These are phyloP conservation scores for Chrysoporthe austroafricana DNA, from an alignment of 2,329 filamentous ascomycete species.

Conservation along the genomic window DNA sequence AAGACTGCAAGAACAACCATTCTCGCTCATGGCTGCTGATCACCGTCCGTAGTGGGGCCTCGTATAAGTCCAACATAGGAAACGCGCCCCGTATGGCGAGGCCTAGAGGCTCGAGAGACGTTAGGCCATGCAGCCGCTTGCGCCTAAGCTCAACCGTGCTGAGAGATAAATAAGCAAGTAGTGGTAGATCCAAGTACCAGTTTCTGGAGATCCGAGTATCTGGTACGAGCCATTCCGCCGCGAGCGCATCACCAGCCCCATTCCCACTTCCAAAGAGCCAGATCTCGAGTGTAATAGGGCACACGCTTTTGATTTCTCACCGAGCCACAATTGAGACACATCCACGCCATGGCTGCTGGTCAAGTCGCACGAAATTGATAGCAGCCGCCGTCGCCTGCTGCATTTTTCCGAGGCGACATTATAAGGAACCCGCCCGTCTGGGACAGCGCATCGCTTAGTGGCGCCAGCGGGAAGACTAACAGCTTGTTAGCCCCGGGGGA, in stretches of 20 bases:
- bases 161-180: neutral
- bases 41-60: slow-evolving; percentile 2
- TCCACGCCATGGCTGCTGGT: neutral
- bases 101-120: slow-evolving; percentile 9
- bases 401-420: neutral
- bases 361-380: neutral
- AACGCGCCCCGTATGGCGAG: slow-evolving; percentile 4
- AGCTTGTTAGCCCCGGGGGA: slow-evolving; percentile 6
- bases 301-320: neutral
- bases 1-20: neutral
- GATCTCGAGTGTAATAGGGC: neutral
- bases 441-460: neutral
- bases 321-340: neutral
- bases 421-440: neutral
- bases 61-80: slow-evolving; percentile 9
- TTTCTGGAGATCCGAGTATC: neutral
- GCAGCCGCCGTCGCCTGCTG: neutral
- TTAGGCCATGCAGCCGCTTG: slow-evolving; percentile 18
- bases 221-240: neutral
- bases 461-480: slow-evolving; percentile 9
- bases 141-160: slow-evolving; percentile 3
- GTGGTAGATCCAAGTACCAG: neutral
- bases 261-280: neutral
- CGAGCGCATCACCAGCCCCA: neutral
- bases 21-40: neutral